Base-by-base conservation (phyloP, 1,284 basidiomycete species). In the Leccinum solheimii region DNA sequence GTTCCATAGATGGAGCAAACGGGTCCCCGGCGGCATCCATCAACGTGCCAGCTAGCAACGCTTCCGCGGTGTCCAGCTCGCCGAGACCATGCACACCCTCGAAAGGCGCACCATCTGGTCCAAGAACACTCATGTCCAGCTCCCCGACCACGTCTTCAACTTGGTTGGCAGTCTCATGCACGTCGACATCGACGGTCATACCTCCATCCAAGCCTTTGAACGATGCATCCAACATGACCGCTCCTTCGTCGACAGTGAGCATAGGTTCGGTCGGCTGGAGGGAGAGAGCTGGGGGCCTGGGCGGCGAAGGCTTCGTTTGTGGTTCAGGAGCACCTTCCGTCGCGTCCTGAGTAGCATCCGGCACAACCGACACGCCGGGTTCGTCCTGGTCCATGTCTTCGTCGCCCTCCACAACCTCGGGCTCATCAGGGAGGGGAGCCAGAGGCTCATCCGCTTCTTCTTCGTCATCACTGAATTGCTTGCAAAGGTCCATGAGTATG, bases 381-480 rank as follows among this genome's bases (percentile, higher is more conserved):
- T 90, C 89, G 64, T 91, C 90, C 60, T 88, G 85, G 34, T 86
- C 89, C 71, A 74, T 76, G 59, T 86, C 85, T 43, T 85, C 83
- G 61, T 85, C 84, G 14, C 79, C 83, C 51, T 87, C 87, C 1
- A 80, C 81, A 11, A 81, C 80, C 69, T 90, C 87, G 23, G 83
- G 81, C 65, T 91, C 88, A 58, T 90, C 90, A 13, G 88, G 90
- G 54, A 92, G 77, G 23, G 90, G 90, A 9, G 84, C 90, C 43
- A 92, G 80, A 16, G 90, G 89, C 68, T 90, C 87, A 67, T 91
- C 88, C 0, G 78, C 83, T 65, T 85, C 88, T 57, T 83, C 88
- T 69, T 92, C 90, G 61, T 92, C 89, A 69, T 92, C 91, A 68
- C 86, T 90, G 69, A 91, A 91, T 81, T 91, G 86, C 90, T 92